phyloP scores from a whole-genome alignment of 2,329 filamentous ascomycete species.

The Sclerotinia minor region DNA sequence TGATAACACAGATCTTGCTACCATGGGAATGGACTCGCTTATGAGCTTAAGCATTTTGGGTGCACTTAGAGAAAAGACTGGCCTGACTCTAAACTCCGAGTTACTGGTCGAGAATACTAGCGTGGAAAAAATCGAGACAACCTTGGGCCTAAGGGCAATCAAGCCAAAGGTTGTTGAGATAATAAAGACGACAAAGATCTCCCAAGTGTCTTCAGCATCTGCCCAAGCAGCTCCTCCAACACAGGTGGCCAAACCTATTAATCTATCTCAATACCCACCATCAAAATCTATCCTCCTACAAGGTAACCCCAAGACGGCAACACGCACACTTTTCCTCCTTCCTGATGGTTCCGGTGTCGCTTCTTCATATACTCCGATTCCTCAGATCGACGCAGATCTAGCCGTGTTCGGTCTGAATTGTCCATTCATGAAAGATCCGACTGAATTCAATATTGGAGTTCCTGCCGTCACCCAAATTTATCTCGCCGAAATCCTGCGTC shows the following conservation, averaged over 20 bases:
- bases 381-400: conserved; percentile 45
- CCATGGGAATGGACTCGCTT: conserved; percentile 27
- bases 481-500: conserved; percentile 67
- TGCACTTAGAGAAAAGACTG: conserved; percentile 22
- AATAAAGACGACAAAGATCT: conserved; percentile 6
- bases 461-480: conserved; percentile 64
- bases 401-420: conserved; percentile 63
- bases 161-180: conserved; percentile 22
- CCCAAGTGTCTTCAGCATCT: neutral
- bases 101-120: conserved; percentile 34
- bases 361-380: conserved; percentile 32
- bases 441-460: conserved; percentile 64
- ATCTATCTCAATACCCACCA: conserved; percentile 25
- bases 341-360: conserved; percentile 51
- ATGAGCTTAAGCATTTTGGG: conserved; percentile 25
- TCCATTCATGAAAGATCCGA: conserved; percentile 67
- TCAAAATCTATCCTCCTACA: conserved; percentile 46
- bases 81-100: conserved; percentile 46
- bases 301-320: conserved; percentile 50
- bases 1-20: conserved; percentile 24
- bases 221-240: conserved; percentile 7
- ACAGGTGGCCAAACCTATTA: conserved; percentile 15
- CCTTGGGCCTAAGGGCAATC: conserved; percentile 28
- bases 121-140: conserved; percentile 32
- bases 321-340: conserved; percentile 47